Base-by-base conservation (phyloP, 1,284 basidiomycete species). In the Moniliophthora roreri region DNA sequence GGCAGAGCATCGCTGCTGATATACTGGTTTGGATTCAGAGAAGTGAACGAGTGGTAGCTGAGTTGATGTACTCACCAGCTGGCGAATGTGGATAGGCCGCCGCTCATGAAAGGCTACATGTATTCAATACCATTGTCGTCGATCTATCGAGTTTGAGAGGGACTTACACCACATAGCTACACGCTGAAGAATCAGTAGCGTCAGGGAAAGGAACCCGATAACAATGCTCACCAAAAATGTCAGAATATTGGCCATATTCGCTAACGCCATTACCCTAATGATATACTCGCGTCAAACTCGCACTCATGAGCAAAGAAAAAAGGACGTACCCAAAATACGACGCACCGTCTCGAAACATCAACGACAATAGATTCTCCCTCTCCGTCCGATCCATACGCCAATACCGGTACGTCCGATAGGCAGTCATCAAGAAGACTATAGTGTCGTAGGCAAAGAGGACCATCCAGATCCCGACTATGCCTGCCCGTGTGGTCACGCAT, bases 361-460 rank as follows among this genome's bases (percentile, higher is more conserved):
- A 47, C 10, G 20, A 37, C n/a, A 20, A 32, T 6, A 32, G 28
- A 32, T 11, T 6, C 28, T 6, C 7, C 11, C 28, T 11, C 28
- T 32, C 11, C 7, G n/a, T n/a, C n/a, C n/a, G n/a, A n/a, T n/a
- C n/a, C n/a, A n/a, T n/a, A n/a, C 28, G 28, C 28, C 28, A 32
- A 32, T 32, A 32, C 28, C 11, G 32, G 18, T 55, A 51, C 13
- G 49, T 50, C 36, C 46, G 50, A 21, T 48, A 20, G 37, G 51
- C 49, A 3, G 49, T 55, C 44, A 55, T 39, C 4, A 46, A 2
- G 36, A 55, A 50, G 18, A 55, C 34, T 37, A 55, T 51, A 16
- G 49, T 51, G 32, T 55, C 53, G 23, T 55, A 55, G 28, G 51
- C 21, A 34, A 55, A 55, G 16, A 55, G 15, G 3, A 50, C 53